A percentile compares a stretch with the other conserved stretches of the same genome.
phyloP scores from a whole-genome alignment of 192 early-diverging fungal genomes.

The Obelidium mucronatum region DNA sequence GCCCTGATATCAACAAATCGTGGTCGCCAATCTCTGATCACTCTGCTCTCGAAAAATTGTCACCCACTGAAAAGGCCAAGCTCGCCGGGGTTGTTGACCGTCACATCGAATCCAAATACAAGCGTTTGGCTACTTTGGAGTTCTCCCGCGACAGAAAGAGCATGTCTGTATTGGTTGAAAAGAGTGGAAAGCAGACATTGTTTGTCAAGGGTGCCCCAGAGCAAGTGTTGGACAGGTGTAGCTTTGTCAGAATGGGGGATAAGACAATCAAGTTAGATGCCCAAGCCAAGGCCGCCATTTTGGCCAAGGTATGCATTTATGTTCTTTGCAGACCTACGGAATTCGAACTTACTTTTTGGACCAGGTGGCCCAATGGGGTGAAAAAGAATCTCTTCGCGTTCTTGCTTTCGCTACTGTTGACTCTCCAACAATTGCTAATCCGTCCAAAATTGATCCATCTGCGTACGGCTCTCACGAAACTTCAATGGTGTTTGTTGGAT shows the following conservation, averaged over 20 bases:
- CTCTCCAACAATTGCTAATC: slow-evolving; percentile 71
- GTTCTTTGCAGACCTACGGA: background rate
- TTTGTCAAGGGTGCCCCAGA: slow-evolving; percentile 98
- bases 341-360: background rate
- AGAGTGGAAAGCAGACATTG: slow-evolving; percentile 46
- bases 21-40: slow-evolving; percentile 38
- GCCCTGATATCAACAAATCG: slow-evolving; percentile 67
- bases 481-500: slow-evolving; percentile 91
- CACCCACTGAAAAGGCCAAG: slow-evolving; percentile 31
- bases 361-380: slow-evolving; percentile 63
- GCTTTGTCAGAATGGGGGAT: slow-evolving; percentile 56
- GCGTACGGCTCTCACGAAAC: slow-evolving; percentile 69
- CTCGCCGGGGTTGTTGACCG: slow-evolving; percentile 75
- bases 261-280: slow-evolving; percentile 70
- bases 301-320: slow-evolving; percentile 63
- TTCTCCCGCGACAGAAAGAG: slow-evolving; percentile 98
- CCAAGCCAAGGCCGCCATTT: slow-evolving; percentile 64
- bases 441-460: slow-evolving; percentile 54
- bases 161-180: slow-evolving; percentile 89
- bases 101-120: slow-evolving; percentile 67
- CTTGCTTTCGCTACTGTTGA: slow-evolving; percentile 91
- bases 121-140: slow-evolving; percentile 80
- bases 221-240: slow-evolving; percentile 87
- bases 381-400: slow-evolving; percentile 81
- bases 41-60: slow-evolving; percentile 36